Evolutionary conservation across 192 early-diverging fungal species (phyloP), one percentile per base, ranked within the genome.

Genomic region (Linnemannia exigua): DNA sequence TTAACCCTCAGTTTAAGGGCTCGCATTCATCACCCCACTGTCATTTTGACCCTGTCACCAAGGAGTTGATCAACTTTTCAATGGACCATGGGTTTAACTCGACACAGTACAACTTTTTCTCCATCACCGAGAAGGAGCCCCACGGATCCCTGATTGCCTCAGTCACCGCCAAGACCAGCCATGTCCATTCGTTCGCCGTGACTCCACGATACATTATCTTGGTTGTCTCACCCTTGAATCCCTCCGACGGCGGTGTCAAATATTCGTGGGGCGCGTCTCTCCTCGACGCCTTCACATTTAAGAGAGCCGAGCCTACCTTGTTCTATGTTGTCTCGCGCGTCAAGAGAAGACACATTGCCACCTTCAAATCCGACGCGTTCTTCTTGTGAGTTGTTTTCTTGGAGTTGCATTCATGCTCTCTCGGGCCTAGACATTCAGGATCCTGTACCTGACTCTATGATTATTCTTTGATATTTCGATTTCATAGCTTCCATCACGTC

Each of bases 301-400:
- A 93, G 76, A 85, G 71, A 5, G 54, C 81, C 37, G 90, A 91
- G 38, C 91, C 93, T 2, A 92, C 90, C 7, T 76, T 92, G 14
- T 94, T 96, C 66, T 93, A 95, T 81, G 93, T 97, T 28, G 91
- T 97, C 67, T 94, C 93, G 20, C 90, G 95, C 76, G 87, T 91
- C 79, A 90, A 92, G 77, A 88, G 93, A 33, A 88, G 91, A 58
- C 92, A 93, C 48, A 90, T 95, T 63, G 93, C 92, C 52, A 92
- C 91, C 15, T 97, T 95, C 89, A 89, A 90, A 72, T 86, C 93
- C 1, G 93, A 93, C 5, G 61, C 95, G 17, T 91, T 89, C 79
- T 95, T 93, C 81, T 89, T 88, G 88, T 91, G 88, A 87, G 90
- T 83, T 51, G 1, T 41, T 31, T 4, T 3, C 4, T n/a, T 47